A percentile compares a stretch with the other conserved stretches of the same genome.
phyloP scores from a whole-genome alignment of 352 stramenopile species.

The Achlya hypogyna region DNA sequence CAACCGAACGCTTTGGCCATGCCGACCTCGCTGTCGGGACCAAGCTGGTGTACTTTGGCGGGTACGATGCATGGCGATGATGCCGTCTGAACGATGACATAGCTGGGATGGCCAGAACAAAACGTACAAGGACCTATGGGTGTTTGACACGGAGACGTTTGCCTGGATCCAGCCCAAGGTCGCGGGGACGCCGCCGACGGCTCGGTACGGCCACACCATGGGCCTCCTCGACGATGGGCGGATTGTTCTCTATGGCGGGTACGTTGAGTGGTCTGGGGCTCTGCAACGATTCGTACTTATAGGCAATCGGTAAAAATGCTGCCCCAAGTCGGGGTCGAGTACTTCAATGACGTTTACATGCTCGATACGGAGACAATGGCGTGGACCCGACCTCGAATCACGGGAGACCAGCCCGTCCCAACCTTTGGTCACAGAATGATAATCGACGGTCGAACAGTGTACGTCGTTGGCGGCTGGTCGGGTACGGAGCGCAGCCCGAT shows the following conservation, averaged over 20 bases:
- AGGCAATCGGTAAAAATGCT: slow-evolving; percentile 22
- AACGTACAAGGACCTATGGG: slow-evolving; percentile 68
- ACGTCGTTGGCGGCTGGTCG: slow-evolving; percentile 65
- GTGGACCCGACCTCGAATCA: slow-evolving; percentile 60
- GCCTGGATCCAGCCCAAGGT: slow-evolving; percentile 65
- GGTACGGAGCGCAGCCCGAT: slow-evolving; percentile 63
- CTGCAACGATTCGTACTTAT: not conserved
- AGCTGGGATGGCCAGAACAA: slow-evolving; percentile 59
- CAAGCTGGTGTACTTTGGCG: slow-evolving; percentile 82
- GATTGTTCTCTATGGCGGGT: slow-evolving; percentile 76
- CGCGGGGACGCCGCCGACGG: slow-evolving; percentile 45
- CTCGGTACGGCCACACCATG: slow-evolving; percentile 72
- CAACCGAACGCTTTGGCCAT: slow-evolving; percentile 65
- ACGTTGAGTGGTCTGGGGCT: slow-evolving; percentile 30
- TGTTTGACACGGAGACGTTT: slow-evolving; percentile 58
- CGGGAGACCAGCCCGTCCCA: slow-evolving; percentile 51
- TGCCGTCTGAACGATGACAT: slow-evolving; percentile 15
- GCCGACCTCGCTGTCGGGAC: slow-evolving; percentile 45
- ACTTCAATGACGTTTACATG: slow-evolving; percentile 69
- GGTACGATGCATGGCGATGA: slow-evolving; percentile 31
- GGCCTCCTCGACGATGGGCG: slow-evolving; percentile 29
- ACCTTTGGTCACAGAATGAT: slow-evolving; percentile 55
- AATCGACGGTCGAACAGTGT: slow-evolving; percentile 35
- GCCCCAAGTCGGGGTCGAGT: slow-evolving; percentile 33
- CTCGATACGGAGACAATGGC: slow-evolving; percentile 41